phyloP scores from a whole-genome alignment of 352 stramenopile genomes.

The Phytophthora meadii region DNA sequence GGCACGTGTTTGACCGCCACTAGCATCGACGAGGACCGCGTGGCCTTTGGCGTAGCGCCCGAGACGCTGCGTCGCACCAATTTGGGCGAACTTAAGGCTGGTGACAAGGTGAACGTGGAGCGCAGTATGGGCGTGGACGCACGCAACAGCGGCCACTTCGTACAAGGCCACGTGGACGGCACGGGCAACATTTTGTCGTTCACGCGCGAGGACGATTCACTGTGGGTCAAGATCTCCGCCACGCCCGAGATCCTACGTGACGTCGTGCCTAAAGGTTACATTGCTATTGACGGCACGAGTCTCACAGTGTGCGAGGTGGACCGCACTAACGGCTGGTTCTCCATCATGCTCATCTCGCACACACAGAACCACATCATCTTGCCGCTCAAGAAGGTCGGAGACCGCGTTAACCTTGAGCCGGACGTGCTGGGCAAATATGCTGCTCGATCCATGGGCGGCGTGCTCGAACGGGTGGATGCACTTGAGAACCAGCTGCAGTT shows the following conservation, averaged over 20 bases:
- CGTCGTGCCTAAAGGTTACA: constrained; percentile 95
- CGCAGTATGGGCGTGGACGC: constrained; percentile 88
- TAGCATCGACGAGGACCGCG: constrained; percentile 80
- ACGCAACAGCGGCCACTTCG: constrained; percentile 98
- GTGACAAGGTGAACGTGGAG: constrained; percentile 96
- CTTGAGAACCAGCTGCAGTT: constrained; percentile 62
- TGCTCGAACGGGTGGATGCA: constrained; percentile 65
- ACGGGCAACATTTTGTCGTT: constrained; percentile 92
- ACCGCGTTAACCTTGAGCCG: constrained; percentile 92
- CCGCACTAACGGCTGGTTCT: constrained; percentile 92
- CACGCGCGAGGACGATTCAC: constrained; percentile 94
- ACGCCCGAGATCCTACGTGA: constrained; percentile 89
- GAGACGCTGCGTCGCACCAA: constrained; percentile 97
- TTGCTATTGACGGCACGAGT: constrained; percentile 98
- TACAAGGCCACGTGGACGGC: constrained; percentile 98
- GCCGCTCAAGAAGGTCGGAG: constrained; percentile 90
- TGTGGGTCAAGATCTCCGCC: constrained; percentile 94
- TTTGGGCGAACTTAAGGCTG: constrained; percentile 67
- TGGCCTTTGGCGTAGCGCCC: constrained; percentile 95
- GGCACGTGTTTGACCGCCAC: constrained; percentile 98
- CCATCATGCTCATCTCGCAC: constrained; percentile 99
- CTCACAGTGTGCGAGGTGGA: constrained; percentile 97
- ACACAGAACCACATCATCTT: constrained; percentile 98
- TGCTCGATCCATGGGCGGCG: constrained; percentile 68
- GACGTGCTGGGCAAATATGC: constrained; percentile 95